Evolutionary conservation across 805 yeast genomes (phyloP), one percentile per base, ranked within the genome.

Genomic region (Kuraishia piskuri): DNA sequence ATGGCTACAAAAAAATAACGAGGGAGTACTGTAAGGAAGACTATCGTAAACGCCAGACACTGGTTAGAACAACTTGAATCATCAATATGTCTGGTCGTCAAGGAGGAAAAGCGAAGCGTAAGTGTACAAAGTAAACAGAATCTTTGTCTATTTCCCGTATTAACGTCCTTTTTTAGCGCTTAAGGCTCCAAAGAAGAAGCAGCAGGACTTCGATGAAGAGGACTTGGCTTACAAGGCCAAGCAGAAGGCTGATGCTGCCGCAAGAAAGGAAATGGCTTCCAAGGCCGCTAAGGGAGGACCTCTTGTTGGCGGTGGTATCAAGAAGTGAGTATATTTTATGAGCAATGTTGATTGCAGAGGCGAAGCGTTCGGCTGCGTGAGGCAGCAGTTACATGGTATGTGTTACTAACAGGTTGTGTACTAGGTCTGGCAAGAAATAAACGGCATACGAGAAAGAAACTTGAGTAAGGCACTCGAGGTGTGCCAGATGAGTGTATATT

Each of bases 71-170:
- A n/a, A 31, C 17, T 31, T 12, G 17, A 31, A 31, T 12, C 17
- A 31, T 20, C 51, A 50, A 40, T 8, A 50, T 50, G 52, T 50
- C 52, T 22, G 52, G 52, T 20, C 54, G 54, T 52, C 97, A 91
- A 78, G 97, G 97, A 67, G 97, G 97, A 66, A 91, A 91, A 70
- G 83, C 91, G 56, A 91, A 91, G 83, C 97, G 90, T 74, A 65
- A 56, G 82, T 72, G 44, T 22, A 7, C 1, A 31, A 2, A 22
- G 22, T n/a, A n/a, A n/a, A 7, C 20, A 12, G 7, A 21, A 36
- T 40, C 21, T 31, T 31, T 49, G n/a, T 44, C 14, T 31, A 44
- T n/a, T 10, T 36, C 19, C 20, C 6, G 12, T 25, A 21, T 23
- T 31, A 36, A 50, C 50, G n/a, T 21, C 14, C 31, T 8, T n/a